Evolutionary conservation across 805 yeast species (phyloP), one percentile per base, ranked within the genome.

Genomic region (Ogataea dorogensis): DNA sequence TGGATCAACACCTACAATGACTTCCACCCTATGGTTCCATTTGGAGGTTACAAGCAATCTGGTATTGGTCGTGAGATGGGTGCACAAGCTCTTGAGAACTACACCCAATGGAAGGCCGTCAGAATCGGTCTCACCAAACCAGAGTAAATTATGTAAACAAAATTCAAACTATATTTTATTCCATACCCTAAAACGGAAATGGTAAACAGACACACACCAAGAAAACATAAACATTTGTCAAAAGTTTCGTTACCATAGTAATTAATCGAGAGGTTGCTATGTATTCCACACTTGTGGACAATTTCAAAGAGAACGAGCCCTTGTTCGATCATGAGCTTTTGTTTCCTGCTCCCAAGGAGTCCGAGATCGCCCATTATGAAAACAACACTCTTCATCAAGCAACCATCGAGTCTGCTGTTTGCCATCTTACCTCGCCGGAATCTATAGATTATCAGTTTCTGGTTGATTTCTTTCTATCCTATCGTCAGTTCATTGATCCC

Each of bases 41-140:
- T 83, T 56, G 91, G 91, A 61, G 91, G 91, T 57, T 81, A 66
- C 69, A 79, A 80, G 57, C 81, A 80, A 66, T 77, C 86, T 44
- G 91, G 91, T 63, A 73, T 81, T 60, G 93, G 93, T 61, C 79
- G 86, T 71, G 93, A 83, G 70, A 80, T 83, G 89, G 93, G 93
- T 64, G 63, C 64, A 30, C 88, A 82, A 58, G 87, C 83, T 34
- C 72, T 81, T 48, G 86, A 80, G 49, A 77, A 78, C 68, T 83
- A 82, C 71, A 76, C 83, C 40, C 87, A 81, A 63, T 71, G 70
- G 46, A 83, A 82, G 67, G 85, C 86, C 47, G 83, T 83, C 43
- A 79, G 93, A 75, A 54, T 58, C 22, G 61, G 49, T 31, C 42
- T 62, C 23, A 29, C 25, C 28, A 47, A 41, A 23, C 65, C 65